Base-by-base conservation (phyloP, 768 basidiomycete species). In the Tulasnella sp. region DNA sequence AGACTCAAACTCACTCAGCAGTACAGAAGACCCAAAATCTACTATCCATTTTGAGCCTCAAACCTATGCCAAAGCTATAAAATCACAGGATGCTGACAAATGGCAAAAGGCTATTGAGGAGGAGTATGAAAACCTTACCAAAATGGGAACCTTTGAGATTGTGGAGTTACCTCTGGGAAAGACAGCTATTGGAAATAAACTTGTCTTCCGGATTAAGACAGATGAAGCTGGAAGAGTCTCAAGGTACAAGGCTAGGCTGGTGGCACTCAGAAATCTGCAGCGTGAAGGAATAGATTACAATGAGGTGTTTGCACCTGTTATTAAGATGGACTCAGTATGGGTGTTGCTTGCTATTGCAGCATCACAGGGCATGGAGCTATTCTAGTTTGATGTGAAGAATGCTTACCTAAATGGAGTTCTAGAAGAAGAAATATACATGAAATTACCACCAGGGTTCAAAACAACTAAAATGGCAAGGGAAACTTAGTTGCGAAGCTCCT, bases 211-310 rank as follows among this genome's bases (percentile, higher is more conserved):
- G 0, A 57, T 42, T 53, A 67, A 61, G 57, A 43, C 35, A 19
- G 59, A 60, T 19, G 34, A 58, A 37, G 58, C 55, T 32, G 64
- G 63, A 4, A 55, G 58, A 25, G 59, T 63, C 0, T 53, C 58
- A 0, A 45, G 63, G 13, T 63, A 63, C 54, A 73, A 73, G 53
- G 67, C 65, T 0, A 60, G 65, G 0, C 62, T 67, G 20, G 70
- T 76, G 0, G 66, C 70, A 22, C 64, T 68, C 48, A 72, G 74
- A 0, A 70, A 61, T 55, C 57, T 68, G 19, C 70, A 71, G 45
- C 54, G 67, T 0, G 67, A 60, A 22, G 72, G 73, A 4, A 43
- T 60, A 5, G 61, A 65, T 44, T 65, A 56, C 45, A 47, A 42
- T 19, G 56, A 65, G 32, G 59, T 58, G 10, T 61, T 41, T 54